Conservation (phyloP, 176 grass and related monocot genomes). For the Chrysopogon serrulatus region DNA sequence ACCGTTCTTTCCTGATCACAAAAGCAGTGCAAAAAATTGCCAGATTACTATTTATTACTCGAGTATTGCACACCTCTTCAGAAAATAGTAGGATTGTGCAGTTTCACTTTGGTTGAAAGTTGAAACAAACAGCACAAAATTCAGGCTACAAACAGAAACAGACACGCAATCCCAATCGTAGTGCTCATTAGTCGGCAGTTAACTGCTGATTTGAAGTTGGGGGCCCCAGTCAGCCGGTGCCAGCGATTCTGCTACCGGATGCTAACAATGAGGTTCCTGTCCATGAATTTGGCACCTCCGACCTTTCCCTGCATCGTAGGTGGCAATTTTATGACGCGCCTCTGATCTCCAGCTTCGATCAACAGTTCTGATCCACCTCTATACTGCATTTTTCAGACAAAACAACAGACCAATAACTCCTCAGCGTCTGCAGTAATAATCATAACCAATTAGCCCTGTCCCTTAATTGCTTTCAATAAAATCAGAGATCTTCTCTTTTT, state of each 20-base stretch:
- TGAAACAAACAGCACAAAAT: not conserved
- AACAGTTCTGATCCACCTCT: slow-evolving; percentile 71
- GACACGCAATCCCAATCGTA: not conserved
- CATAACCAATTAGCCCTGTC: not conserved
- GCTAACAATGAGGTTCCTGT: slow-evolving; percentile 69
- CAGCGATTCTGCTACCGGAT: slow-evolving; percentile 33
- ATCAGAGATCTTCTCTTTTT: not conserved
- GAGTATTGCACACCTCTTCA: not conserved
- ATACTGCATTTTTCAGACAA: slow-evolving; percentile 64
- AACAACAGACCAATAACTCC: not conserved
- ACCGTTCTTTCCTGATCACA: not conserved
- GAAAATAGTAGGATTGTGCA: not conserved
- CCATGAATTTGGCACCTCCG: slow-evolving; percentile 64
- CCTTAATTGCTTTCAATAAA: not conserved
- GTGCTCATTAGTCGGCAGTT: not conserved
- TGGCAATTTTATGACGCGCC: slow-evolving; percentile 78
- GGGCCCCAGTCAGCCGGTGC: not conserved
- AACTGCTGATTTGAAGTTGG: not conserved
- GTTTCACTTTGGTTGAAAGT: not conserved
- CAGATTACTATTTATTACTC: not conserved
- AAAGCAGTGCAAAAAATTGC: not conserved
- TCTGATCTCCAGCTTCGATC: slow-evolving; percentile 89
- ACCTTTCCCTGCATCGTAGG: slow-evolving; percentile 67
- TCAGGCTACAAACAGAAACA: not conserved
- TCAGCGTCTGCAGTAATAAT: not conserved